phyloP scores from a whole-genome alignment of 257 asterid species.

The Solanum clarkiae region DNA sequence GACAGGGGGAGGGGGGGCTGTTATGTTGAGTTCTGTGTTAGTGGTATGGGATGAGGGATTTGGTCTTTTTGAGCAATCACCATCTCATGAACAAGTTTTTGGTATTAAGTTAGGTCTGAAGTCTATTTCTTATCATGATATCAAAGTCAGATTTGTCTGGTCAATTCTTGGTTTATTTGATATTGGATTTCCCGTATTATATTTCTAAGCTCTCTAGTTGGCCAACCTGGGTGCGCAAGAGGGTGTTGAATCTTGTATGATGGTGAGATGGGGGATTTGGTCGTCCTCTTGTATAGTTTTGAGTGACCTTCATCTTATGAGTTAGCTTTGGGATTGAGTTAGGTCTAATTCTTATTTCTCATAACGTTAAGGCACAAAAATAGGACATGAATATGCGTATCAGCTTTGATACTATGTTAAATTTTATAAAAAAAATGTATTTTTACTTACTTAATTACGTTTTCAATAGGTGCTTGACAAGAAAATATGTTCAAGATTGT shows the following conservation, averaged over 20 bases:
- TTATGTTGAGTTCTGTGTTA: background rate
- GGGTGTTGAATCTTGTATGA: too few species aligned
- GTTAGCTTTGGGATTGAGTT: background rate
- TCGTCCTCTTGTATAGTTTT: accelerated
- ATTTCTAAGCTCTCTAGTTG: too few species aligned
- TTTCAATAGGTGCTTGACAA: constrained; percentile 4
- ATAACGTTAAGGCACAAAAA: background rate
- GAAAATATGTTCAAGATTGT: constrained; percentile 36
- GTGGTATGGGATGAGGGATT: background rate
- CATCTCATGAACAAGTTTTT: background rate
- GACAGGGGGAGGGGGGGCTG: accelerated
- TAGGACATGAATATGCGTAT: background rate
- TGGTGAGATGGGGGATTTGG: background rate
- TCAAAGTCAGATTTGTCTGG: background rate
- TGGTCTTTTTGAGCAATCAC: too few species aligned
- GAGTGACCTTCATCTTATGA: background rate
- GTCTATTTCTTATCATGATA: background rate
- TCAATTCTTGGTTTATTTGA: background rate
- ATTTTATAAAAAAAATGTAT: too few species aligned
- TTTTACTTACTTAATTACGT: background rate
- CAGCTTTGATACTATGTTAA: background rate
- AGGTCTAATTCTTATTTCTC: accelerated
- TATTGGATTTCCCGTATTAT: background rate
- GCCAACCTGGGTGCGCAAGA: too few species aligned
- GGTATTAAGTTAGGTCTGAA: too few species aligned